Percentiles rank a stretch among this genome's conserved stretches.
phyloP scores from a whole-genome alignment of 306 rosid genomes.

The Inga laurina region DNA sequence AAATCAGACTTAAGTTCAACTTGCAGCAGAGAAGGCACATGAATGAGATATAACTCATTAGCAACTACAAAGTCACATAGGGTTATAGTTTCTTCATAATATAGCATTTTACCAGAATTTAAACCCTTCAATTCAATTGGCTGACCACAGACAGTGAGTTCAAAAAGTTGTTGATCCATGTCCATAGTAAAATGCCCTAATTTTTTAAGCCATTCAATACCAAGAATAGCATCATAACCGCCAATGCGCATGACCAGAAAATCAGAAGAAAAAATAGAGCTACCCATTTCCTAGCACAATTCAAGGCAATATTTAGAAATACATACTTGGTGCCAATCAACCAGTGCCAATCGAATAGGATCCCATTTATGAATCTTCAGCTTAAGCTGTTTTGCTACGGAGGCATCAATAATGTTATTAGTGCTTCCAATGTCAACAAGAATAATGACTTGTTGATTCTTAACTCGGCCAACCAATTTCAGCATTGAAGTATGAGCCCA shows the following conservation, averaged over 20 bases:
- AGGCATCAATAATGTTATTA: background rate
- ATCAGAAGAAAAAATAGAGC: background rate
- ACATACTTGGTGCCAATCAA: fast-evolving
- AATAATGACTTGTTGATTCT: too few species aligned
- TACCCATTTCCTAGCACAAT: too few species aligned
- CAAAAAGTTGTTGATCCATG: too few species aligned
- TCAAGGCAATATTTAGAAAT: background rate
- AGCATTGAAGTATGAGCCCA: background rate
- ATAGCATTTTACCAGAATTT: too few species aligned
- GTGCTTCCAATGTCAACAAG: background rate
- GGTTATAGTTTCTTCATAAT: fast-evolving
- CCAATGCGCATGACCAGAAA: background rate
- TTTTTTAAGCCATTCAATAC: too few species aligned
- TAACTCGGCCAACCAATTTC: too few species aligned
- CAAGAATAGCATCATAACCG: background rate
- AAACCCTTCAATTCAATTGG: too few species aligned
- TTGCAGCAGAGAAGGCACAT: fast-evolving
- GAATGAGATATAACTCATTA: background rate
- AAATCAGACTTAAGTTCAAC: fast-evolving
- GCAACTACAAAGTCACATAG: too few species aligned
- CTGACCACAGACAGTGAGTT: too few species aligned
- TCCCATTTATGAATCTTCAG: too few species aligned
- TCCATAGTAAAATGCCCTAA: too few species aligned
- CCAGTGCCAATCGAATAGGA: background rate
- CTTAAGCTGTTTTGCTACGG: fast-evolving